Base-by-base conservation (phyloP, 768 basidiomycete genomes). In the Tremella mesenterica region DNA sequence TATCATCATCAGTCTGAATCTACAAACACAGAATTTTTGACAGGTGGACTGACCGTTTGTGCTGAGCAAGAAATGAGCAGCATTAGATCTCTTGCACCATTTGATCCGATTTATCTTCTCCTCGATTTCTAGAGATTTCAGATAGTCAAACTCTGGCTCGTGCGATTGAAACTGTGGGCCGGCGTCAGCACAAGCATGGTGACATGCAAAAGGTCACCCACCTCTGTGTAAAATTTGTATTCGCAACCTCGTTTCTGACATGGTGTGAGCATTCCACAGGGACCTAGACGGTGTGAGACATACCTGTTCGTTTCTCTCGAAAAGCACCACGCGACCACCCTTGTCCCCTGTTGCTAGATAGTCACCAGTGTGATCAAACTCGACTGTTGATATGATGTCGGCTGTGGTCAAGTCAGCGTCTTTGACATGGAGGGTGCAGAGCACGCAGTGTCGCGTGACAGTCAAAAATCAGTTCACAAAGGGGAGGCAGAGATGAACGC, bases 61-160 rank as follows among this genome's bases (percentile, higher is more conserved):
- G 54, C 91, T 93, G 48, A 99, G 76, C 52, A 99, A 77, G 75
- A 99, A 97, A 75, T 99, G 95, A 41, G 95, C 92, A 43, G 87
- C 80, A 73, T 97, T 97, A 77, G 95, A 91, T 60, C 95, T 82
- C 78, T 85, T 91, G 80, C 92, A 96, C 95, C 95, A 99, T 74
- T 91, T 89, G 82, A 99, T 99, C 83, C 95, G 88, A 80, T 99
- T 99, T 80, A 99, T 99, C 85, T 99, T 99, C 81, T 99, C 95
- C 77, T 99, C 95, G 75, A 99, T 99, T 81, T 99, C 95, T 64
- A 99, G 79, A 21, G 90, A 95, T 80, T 99, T 99, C 71, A 99
- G 84, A 75, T 99, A 99, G 78, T 99, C 95, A 75, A 99, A 99
- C 75, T 99, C 95, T 51, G 95, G 95, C 74, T 99, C 95, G 74